A percentile compares a stretch with the other conserved stretches of the same genome.
Conservation (phyloP, 352 stramenopile species). For the Globisporangium mamillatum region DNA sequence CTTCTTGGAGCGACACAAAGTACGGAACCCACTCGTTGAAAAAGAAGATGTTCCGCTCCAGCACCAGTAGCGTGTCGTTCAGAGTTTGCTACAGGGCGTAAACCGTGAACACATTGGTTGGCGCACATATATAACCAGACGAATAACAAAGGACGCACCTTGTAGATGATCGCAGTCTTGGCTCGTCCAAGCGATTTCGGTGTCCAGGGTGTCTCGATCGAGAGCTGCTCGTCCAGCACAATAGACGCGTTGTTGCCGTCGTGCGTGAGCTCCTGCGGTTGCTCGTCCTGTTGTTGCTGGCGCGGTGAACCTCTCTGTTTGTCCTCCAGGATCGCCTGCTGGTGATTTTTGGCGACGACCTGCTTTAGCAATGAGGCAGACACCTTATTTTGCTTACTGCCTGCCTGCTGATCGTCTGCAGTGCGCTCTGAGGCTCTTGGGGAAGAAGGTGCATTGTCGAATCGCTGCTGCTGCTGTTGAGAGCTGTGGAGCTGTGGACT, state of each 20-base stretch:
- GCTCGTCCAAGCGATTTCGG: constrained; percentile 80
- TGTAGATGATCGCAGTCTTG: constrained; percentile 87
- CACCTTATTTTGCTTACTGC: neutral
- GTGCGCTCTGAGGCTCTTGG: neutral
- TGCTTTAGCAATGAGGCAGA: constrained; percentile 38
- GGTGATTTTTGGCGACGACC: constrained; percentile 28
- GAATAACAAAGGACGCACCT: constrained; percentile 30
- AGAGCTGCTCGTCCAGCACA: constrained; percentile 43
- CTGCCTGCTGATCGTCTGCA: neutral
- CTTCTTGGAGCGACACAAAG: constrained; percentile 83
- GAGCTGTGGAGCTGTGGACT: neutral
- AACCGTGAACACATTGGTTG: neutral
- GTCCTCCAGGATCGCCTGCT: constrained; percentile 2
- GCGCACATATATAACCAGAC: neutral
- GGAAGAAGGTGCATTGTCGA: neutral
- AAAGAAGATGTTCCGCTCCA: constrained; percentile 85
- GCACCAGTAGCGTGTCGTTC: constrained; percentile 77
- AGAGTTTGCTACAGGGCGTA: constrained; percentile 64
- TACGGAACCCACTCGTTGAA: constrained; percentile 75
- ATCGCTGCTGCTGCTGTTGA: neutral
- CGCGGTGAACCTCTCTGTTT: constrained; percentile 5
- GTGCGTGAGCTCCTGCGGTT: constrained; percentile 44
- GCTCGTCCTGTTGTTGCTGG: neutral
- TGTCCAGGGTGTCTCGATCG: constrained; percentile 67
- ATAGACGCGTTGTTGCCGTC: constrained; percentile 84